Percentiles rank a stretch among this genome's conserved stretches.
Conservation (phyloP, 106 monocot genomes). For the Triglochin maritima region DNA sequence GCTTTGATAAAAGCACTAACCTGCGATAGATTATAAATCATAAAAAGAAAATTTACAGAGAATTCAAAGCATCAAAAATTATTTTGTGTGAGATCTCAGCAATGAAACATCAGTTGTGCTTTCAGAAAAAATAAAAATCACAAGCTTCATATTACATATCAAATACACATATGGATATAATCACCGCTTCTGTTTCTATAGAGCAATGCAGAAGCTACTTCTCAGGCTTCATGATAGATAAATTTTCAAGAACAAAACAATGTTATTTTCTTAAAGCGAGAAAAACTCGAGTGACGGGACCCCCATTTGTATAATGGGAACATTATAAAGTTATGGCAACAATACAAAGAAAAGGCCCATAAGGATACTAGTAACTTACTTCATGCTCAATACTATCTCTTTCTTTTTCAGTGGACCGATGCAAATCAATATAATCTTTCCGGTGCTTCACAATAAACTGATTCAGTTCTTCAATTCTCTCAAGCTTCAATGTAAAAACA, state of each 20-base stretch:
- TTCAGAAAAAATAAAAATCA: too few species aligned
- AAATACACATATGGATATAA: too few species aligned
- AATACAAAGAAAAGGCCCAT: neutral
- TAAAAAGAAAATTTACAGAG: neutral
- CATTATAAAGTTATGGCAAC: too few species aligned
- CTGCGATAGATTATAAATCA: conserved; percentile 15
- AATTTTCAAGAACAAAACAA: too few species aligned
- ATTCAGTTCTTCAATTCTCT: conserved; percentile 72
- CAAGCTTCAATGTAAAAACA: conserved; percentile 37
- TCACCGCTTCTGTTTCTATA: too few species aligned
- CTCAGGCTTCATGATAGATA: too few species aligned
- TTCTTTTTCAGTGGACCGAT: conserved; percentile 82
- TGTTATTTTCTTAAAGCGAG: too few species aligned
- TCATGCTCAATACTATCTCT: conserved; percentile 94
- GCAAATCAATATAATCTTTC: conserved; percentile 86
- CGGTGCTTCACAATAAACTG: conserved; percentile 74
- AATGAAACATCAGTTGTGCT: neutral
- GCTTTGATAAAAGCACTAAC: conserved; percentile 74
- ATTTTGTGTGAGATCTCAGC: neutral
- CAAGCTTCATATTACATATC: too few species aligned
- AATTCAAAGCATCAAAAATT: neutral
- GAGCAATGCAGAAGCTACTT: too few species aligned
- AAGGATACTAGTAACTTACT: conserved; percentile 21
- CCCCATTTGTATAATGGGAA: too few species aligned
- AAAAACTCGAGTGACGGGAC: too few species aligned